These are phyloP conservation scores for Aspergillus sp. DNA, from an alignment of 2,329 filamentous ascomycete species.

Conservation along the genomic window DNA sequence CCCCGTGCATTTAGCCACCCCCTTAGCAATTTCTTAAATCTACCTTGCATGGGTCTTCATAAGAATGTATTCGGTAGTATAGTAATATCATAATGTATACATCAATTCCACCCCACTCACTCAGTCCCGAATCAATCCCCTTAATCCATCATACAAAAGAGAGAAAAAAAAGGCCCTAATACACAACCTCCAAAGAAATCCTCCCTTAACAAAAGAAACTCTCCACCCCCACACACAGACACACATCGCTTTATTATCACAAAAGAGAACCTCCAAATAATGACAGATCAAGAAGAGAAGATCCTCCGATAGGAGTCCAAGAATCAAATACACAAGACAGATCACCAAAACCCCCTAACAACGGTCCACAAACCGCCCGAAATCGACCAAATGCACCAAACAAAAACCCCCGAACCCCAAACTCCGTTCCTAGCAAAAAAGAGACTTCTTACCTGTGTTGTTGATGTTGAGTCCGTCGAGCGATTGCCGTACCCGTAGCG, in stretches of 20 bases:
- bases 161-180: neutral
- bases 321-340: neutral
- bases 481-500: neutral
- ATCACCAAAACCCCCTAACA: neutral
- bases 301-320: neutral
- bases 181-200: neutral
- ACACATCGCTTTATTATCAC: neutral
- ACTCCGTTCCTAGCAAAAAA: constrained; percentile 24
- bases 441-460: constrained; percentile 3
- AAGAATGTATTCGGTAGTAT: too few relatives aligned
- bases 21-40: neutral
- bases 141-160: neutral
- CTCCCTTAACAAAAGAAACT: neutral
- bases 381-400: constrained; percentile 16
- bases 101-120: neutral
- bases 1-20: constrained; percentile 7
- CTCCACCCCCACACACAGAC: neutral
- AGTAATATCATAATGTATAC: neutral
- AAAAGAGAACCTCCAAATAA: too few relatives aligned
- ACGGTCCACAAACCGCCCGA: constrained; percentile 6
- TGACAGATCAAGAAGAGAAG: neutral
- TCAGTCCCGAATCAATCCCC: too few relatives aligned
- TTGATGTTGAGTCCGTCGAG: neutral
- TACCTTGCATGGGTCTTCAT: too few relatives aligned
- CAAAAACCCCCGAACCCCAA: constrained; percentile 16